Evolutionary conservation across 2,329 filamentous ascomycete genomes (phyloP), one percentile per base, ranked within the genome.

Genomic region (Pseudogymnoascus sp.): DNA sequence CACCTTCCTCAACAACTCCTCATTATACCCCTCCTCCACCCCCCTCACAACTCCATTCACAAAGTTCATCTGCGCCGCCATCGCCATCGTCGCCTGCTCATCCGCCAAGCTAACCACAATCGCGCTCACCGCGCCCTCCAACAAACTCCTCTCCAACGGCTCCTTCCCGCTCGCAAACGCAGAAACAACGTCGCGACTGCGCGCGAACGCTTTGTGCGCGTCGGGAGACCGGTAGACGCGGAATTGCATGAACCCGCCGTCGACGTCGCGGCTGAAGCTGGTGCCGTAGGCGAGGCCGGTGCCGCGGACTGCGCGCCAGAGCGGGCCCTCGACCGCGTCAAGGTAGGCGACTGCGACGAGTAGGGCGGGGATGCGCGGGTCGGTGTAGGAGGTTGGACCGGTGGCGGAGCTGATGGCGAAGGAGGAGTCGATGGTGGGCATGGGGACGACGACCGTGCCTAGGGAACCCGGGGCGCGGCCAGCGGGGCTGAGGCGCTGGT

Each of bases 241-340:
- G 78, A 96, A 96, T 66, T 90, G 88, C 62, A 97, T 79, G 61
- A 90, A 85, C 2, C 93, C 95, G 1, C 86, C 87, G 71, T 95
- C 91, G 28, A 90, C 79, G 72, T 91, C 89, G 54, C 90, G 87
- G 51, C 83, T 83, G 73, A 98, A 96, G 70, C 84, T 86, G 0
- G 90, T 88, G 62, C 93, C 93, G 73, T 99, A 99, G 0, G 95
- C 95, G 62, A 98, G 86, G 51, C 95, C 95, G 48, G 91, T 95
- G 64, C 95, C 95, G 57, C 95, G 91, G 60, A 98, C 90, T 0
- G 92, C 91, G 67, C 89, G 89, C 93, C 95, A 98, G 34, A 99
- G 85, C 0, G 95, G 95, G 0, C 95, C 95, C 76, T 99, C 95
- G 16, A 96, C 90, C 0, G 92, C 88, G 73, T 97, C 93, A 66